Evolutionary conservation across 345 rosid genomes (phyloP), one percentile per base, ranked within the genome.

Genomic region (Alliaria petiolata): DNA sequence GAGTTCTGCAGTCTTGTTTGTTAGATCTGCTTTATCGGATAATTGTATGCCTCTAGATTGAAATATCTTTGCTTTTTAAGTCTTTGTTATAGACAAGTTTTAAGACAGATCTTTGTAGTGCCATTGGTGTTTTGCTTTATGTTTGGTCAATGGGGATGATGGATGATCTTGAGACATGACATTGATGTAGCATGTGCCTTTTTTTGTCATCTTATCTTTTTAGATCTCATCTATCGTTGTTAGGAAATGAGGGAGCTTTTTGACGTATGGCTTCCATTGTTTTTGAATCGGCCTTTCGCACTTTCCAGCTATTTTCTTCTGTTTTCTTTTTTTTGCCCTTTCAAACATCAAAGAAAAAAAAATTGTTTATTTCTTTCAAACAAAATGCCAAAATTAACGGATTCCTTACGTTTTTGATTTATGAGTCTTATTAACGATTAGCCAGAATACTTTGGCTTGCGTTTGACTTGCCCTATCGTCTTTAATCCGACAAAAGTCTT

Each of bases 401-500:
- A 2, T 36, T 17, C 12, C 14, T 26, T 26, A 26, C 12, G 8
- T 3, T 31, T 3, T 28, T 11, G 42, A 35, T 25, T 22, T 35
- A 34, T 43, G 57, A 35, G 47, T 69, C 19, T 25, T 45, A 22
- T 2, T 45, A n/a, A 57, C 44, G 45, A 11, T 35, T 19, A 45
- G 28, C 20, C 22, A 19, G 8, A 8, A 45, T 42, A 1, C 6
- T n/a, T 44, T 45, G 26, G 46, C 39, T 16, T 47, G 22, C 13
- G 39, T 13, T 60, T 7, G 67, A 39, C 67, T 56, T 65, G 66
- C 20, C 10, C 4, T 28, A 30, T 19, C 28, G 44, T 39, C 14
- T 75, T 50, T 4, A 20, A 42, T 15, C 79, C 79, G 70, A 76
- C 74, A 76, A 38, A 45, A 46, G 38, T 69, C 74, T 69, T 62